phyloP scores from a whole-genome alignment of 345 rosid species.

The Murraya paniculata region DNA sequence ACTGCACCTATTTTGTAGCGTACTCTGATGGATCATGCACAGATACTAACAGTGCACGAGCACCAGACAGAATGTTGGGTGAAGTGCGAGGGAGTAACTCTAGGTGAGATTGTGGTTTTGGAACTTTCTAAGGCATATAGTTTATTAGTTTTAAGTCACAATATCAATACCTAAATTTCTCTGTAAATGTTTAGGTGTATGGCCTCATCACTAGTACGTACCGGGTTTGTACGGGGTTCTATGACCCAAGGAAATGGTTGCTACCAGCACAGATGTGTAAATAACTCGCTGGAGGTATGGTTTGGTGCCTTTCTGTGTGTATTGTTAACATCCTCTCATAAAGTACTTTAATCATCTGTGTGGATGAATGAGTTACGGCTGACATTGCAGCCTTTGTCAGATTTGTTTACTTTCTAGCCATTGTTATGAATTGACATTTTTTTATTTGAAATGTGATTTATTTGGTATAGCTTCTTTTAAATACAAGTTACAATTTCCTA shows the following conservation, averaged over 20 bases:
- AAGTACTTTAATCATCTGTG: background rate
- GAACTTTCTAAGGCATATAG: constrained; percentile 2
- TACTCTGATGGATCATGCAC: constrained; percentile 99
- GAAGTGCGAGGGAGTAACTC: constrained; percentile 94
- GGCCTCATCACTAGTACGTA: constrained; percentile 96
- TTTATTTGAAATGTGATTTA: background rate
- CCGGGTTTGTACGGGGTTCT: constrained; percentile 95
- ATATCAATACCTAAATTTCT: constrained; percentile 22
- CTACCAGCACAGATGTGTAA: constrained; percentile 89
- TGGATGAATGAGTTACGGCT: background rate
- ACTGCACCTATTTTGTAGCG: constrained; percentile 96
- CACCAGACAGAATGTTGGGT: constrained; percentile 98
- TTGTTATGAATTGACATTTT: background rate
- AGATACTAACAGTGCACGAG: constrained; percentile 89
- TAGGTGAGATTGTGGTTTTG: constrained; percentile 47
- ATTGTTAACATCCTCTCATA: background rate
- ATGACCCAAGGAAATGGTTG: constrained; percentile 95
- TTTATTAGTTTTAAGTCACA: constrained; percentile 1
- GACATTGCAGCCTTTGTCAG: background rate
- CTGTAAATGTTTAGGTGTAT: constrained; percentile 62
- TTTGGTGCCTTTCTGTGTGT: background rate
- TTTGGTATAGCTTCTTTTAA: background rate
- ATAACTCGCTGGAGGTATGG: constrained; percentile 78
- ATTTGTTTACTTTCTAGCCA: background rate
- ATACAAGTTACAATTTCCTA: background rate